Evolutionary conservation across 306 rosid genomes (phyloP).

Genomic region (Inga leiocalycina): DNA sequence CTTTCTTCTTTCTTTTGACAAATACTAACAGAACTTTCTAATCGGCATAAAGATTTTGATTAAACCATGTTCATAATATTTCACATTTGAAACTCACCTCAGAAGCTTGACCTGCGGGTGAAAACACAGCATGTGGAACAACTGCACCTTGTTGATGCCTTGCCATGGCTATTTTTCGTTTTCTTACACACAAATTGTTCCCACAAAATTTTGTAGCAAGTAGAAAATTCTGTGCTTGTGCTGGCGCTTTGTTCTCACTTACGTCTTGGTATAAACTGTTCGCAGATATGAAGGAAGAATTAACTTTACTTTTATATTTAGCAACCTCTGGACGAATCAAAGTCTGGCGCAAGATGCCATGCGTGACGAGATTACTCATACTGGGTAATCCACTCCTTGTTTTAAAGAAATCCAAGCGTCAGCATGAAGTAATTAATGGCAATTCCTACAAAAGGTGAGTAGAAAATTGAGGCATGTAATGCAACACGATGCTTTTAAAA

Average conservation of each 20-base stretch:
- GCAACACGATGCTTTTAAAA: background rate
- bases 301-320: constrained; percentile 59
- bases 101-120: constrained; percentile 55
- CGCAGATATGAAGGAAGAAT: constrained; percentile 55
- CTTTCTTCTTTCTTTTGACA: background rate
- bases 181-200: constrained; percentile 49
- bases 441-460: constrained; percentile 10
- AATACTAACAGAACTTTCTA: background rate
- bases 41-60: background rate
- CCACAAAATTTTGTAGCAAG: constrained; percentile 61
- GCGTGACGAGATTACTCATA: constrained; percentile 73
- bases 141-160: constrained; percentile 29
- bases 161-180: constrained; percentile 54
- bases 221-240: constrained; percentile 45
- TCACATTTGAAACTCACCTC: constrained; percentile 44
- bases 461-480: background rate
- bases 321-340: constrained; percentile 52
- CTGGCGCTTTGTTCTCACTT: constrained; percentile 50
- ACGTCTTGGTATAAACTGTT: constrained; percentile 52
- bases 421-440: background rate
- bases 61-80: background rate
- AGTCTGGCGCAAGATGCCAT: constrained; percentile 66
- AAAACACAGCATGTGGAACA: constrained; percentile 60
- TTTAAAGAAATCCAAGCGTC: constrained; percentile 49
- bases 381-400: constrained; percentile 40